Evolutionary conservation across 2,329 filamentous ascomycete species (phyloP).

Genomic region (Grosmannia penicillata): DNA sequence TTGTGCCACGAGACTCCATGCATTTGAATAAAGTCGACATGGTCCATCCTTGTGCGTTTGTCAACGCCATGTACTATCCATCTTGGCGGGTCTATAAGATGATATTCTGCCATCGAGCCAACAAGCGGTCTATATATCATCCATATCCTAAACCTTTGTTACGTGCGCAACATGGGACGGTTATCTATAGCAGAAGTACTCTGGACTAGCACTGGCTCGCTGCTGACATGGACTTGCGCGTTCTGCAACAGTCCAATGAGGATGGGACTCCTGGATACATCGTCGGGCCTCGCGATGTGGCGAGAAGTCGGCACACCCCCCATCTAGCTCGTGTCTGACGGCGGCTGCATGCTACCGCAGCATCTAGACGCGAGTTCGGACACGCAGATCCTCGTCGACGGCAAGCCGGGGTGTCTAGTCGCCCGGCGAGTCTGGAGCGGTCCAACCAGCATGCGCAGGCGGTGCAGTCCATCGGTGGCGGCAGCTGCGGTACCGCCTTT

Average conservation of each 20-base stretch:
- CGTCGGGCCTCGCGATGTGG: no score
- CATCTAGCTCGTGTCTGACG: background rate
- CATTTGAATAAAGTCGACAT: no score
- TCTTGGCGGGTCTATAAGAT: conserved; percentile 50
- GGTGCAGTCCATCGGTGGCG: conserved; percentile 51
- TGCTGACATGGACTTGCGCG: background rate
- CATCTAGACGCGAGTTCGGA: conserved; percentile 50
- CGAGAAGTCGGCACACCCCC: background rate
- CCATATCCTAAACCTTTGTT: conserved; percentile 52
- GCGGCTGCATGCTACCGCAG: conserved; percentile 9
- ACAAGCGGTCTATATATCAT: conserved; percentile 40
- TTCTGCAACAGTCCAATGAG: conserved; percentile 17
- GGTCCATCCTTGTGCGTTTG: conserved; percentile 1
- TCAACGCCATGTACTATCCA: conserved; percentile 42
- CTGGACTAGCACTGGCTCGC: background rate
- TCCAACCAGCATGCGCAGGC: conserved; percentile 41
- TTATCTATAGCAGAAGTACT: no score
- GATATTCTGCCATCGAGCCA: conserved; percentile 44
- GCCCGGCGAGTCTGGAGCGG: conserved; percentile 40
- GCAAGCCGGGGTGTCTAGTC: conserved; percentile 41
- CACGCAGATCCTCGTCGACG: conserved; percentile 42
- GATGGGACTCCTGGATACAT: no score
- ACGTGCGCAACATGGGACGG: no score
- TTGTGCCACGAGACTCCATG: no score
- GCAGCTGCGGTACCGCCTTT: conserved; percentile 46